phyloP scores from a whole-genome alignment of 2,329 filamentous ascomycete species.

The Sporothrix curviconia region DNA sequence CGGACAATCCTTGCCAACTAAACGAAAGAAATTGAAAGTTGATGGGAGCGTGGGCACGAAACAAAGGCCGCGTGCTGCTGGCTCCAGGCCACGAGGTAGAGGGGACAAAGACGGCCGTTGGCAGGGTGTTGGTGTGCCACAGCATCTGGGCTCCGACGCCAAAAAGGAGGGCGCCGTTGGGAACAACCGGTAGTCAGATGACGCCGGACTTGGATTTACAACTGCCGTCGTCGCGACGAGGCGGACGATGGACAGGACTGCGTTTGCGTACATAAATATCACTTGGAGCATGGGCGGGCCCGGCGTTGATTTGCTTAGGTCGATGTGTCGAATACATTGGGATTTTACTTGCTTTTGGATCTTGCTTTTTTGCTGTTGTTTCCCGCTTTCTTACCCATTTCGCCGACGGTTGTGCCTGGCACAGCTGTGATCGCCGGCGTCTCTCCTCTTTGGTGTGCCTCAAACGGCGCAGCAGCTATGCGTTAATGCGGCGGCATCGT shows the following conservation, averaged over 20 bases:
- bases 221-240: neutral
- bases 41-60: neutral
- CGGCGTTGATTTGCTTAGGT: conserved; percentile 18
- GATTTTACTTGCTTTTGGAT: neutral
- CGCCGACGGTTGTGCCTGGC: too few relatives aligned
- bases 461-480: too few relatives aligned
- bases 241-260: neutral
- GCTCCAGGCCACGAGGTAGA: neutral
- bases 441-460: too few relatives aligned
- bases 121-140: neutral
- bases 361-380: too few relatives aligned
- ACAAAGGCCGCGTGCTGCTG: neutral
- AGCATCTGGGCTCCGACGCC: neutral
- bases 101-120: neutral
- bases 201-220: conserved; percentile 1
- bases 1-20: conserved; percentile 82
- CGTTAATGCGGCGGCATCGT: neutral
- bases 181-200: neutral
- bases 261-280: conserved; percentile 9
- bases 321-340: conserved; percentile 15
- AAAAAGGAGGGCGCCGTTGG: neutral
- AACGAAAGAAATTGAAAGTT: conserved; percentile 18
- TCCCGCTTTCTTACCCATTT: neutral
- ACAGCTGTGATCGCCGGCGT: too few relatives aligned
- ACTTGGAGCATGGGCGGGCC: conserved; percentile 14